These are phyloP conservation scores for Rhododendron mucronatum DNA, from an alignment of 148 eudicot species.

Conservation along the genomic window DNA sequence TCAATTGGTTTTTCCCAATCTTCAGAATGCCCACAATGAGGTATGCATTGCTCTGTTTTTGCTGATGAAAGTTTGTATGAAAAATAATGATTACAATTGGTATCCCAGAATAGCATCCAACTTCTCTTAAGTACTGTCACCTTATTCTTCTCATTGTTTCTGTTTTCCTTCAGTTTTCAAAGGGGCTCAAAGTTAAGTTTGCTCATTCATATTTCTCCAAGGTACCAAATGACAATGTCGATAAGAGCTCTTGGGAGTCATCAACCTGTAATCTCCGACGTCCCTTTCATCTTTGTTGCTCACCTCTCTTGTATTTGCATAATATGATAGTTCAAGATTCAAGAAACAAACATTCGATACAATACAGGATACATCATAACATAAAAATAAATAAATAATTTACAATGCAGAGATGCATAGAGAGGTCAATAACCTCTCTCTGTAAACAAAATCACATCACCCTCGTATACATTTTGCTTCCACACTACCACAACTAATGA, in stretches of 20 bases:
- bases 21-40: neutral
- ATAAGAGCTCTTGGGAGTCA: neutral
- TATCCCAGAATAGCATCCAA: neutral
- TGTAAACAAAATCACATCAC: neutral
- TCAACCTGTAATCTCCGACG: neutral
- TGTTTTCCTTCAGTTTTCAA: neutral
- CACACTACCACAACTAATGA: slow-evolving; percentile 5
- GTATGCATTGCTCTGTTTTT: neutral
- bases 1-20: neutral
- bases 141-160: neutral
- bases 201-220: neutral
- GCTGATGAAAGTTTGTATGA: neutral
- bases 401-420: slow-evolving; percentile 2
- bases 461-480: slow-evolving; percentile 14
- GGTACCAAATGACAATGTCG: too few relatives aligned
- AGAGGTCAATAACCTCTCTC: neutral
- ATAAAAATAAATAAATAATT: neutral
- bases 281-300: neutral
- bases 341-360: neutral
- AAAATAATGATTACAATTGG: neutral
- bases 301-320: neutral
- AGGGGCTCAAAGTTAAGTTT: neutral
- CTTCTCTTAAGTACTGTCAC: neutral
- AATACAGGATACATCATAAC: neutral
- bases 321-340: neutral